Evolutionary conservation across 495 filamentous ascomycete species (phyloP).

Genomic region (Aspergillus cavernicola): DNA sequence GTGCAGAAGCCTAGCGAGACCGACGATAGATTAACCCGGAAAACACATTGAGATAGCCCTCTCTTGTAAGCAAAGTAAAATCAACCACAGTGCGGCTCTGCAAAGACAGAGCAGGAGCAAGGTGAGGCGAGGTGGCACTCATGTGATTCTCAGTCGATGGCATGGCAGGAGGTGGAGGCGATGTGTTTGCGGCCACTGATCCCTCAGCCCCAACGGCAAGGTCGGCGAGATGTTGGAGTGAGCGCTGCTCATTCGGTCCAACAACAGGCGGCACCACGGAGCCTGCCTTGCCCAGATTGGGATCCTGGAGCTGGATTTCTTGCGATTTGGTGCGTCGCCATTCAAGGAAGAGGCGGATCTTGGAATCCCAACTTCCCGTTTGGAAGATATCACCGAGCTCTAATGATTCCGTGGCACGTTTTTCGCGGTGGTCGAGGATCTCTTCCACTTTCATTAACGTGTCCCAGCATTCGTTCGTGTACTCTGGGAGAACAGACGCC

Average conservation of each 20-base stretch:
- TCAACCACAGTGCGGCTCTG: slow-evolving; percentile 40
- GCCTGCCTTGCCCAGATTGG: slow-evolving; percentile 19
- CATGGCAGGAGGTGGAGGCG: slow-evolving; percentile 32
- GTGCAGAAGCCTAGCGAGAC: slow-evolving; percentile 20
- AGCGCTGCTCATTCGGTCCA: slow-evolving; percentile 47
- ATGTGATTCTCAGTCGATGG: slow-evolving; percentile 24
- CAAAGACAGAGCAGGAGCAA: slow-evolving; percentile 24
- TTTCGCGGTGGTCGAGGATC: slow-evolving; percentile 39
- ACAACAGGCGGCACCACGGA: slow-evolving; percentile 35
- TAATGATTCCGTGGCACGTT: slow-evolving; percentile 18
- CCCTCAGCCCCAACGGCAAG: slow-evolving; percentile 52
- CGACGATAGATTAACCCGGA: slow-evolving; percentile 41
- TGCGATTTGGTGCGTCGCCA: slow-evolving; percentile 41
- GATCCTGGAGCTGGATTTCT: slow-evolving; percentile 36
- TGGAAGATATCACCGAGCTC: slow-evolving; percentile 41
- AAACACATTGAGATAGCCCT: slow-evolving; percentile 46
- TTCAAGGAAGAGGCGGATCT: slow-evolving; percentile 47
- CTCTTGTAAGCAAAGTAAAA: slow-evolving; percentile 42
- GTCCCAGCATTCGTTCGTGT: slow-evolving; percentile 42
- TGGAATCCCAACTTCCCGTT: slow-evolving; percentile 41
- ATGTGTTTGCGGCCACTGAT: slow-evolving; percentile 33
- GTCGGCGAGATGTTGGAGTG: slow-evolving; percentile 62
- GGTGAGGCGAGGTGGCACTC: slow-evolving; percentile 28
- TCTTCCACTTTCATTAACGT: slow-evolving; percentile 43
- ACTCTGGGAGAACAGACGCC: slow-evolving; percentile 51